These are phyloP conservation scores for Saturnispora sekii DNA, from an alignment of 805 yeast genomes.

Conservation along the genomic window DNA sequence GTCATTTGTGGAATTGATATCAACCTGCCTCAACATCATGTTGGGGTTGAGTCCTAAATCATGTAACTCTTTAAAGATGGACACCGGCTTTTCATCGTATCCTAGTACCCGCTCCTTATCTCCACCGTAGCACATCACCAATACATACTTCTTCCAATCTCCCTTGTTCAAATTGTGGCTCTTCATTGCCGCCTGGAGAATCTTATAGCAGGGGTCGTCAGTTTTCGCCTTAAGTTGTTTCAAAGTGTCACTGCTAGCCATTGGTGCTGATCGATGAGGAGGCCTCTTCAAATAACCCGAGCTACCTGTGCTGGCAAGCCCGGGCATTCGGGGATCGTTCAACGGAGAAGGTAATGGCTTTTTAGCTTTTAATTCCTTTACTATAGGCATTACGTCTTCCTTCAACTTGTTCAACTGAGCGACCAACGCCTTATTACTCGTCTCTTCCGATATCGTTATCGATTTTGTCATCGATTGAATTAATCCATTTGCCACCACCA, in stretches of 20 bases:
- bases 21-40: constrained; percentile 82
- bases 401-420: constrained; percentile 49
- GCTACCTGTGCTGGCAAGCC: constrained; percentile 34
- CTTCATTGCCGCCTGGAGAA: constrained; percentile 80
- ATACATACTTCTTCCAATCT: constrained; percentile 83
- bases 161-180: constrained; percentile 67
- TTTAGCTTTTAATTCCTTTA: constrained; percentile 51
- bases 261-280: not conserved
- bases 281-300: constrained; percentile 42
- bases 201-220: constrained; percentile 85
- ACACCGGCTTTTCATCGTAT: constrained; percentile 80
- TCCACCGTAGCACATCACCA: constrained; percentile 86
- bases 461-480: constrained; percentile 18
- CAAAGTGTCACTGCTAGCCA: constrained; percentile 46
- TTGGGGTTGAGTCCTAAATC: constrained; percentile 84
- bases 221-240: constrained; percentile 78
- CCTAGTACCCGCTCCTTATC: constrained; percentile 80
- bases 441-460: constrained; percentile 14
- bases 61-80: constrained; percentile 72
- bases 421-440: constrained; percentile 29
- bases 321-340: constrained; percentile 9
- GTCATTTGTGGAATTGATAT: constrained; percentile 32
- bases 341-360: constrained; percentile 61
- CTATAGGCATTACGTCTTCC: constrained; percentile 56
- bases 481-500: constrained; percentile 19